Evolutionary conservation across 2,329 filamentous ascomycete genomes (phyloP).

Genomic region (Gremmenia infestans): DNA sequence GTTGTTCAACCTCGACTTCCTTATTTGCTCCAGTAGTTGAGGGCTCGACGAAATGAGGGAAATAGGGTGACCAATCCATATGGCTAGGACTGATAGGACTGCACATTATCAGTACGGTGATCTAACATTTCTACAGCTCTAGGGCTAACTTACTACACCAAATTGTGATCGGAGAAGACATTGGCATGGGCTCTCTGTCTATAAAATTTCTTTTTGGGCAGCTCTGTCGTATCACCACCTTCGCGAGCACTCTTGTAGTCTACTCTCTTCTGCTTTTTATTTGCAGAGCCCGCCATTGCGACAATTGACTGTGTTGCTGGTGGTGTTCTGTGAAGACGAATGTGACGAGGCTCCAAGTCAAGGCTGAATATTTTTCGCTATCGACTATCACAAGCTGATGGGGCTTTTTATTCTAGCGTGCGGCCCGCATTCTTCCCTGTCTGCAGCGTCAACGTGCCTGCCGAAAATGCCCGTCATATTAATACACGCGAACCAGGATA

Average conservation of each 20-base stretch:
- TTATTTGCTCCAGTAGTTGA: conserved; percentile 29
- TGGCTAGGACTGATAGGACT: conserved; percentile 73
- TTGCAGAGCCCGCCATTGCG: conserved; percentile 40
- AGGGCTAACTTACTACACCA: conserved; percentile 67
- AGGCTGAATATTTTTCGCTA: conserved; percentile 7
- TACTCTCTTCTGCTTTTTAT: conserved; percentile 61
- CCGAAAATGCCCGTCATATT: neutral
- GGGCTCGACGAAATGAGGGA: conserved; percentile 62
- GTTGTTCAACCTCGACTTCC: conserved; percentile 6
- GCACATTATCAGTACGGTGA: conserved; percentile 18
- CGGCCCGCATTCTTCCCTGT: neutral
- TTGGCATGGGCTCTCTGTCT: conserved; percentile 95
- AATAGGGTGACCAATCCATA: conserved; percentile 90
- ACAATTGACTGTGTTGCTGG: conserved; percentile 50
- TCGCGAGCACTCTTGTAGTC: conserved; percentile 55
- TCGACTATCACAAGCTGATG: conserved; percentile 38
- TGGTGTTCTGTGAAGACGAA: conserved; percentile 52
- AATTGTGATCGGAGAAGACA: conserved; percentile 89
- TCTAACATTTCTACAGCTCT: neutral
- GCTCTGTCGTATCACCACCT: conserved; percentile 37
- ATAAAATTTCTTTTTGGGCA: conserved; percentile 95
- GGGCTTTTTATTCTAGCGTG: neutral
- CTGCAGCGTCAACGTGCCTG: neutral
- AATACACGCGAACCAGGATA: neutral
- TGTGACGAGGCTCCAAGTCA: conserved; percentile 7